Evolutionary conservation across 768 basidiomycete genomes (phyloP), one percentile per base, ranked within the genome.

Genomic region (Termitomyces titanicus): DNA sequence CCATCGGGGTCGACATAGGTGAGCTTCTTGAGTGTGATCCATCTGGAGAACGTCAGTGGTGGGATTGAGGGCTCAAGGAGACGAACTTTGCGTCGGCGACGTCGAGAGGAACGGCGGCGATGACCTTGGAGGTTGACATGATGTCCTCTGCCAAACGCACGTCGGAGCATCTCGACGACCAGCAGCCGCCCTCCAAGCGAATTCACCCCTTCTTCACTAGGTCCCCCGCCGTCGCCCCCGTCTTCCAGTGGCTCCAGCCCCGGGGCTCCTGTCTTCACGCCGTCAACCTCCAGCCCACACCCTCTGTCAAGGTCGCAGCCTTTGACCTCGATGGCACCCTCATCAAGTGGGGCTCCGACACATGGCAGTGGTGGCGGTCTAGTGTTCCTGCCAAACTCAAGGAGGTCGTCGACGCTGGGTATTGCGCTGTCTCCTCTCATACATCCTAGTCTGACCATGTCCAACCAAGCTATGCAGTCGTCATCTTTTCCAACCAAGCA

Each of bases 271-370:
- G 78, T 67, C 66, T 79, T 33, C 70, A 79, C 55, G 78, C 67
- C 11, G 56, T 71, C 44, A 72, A 79, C 55, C 65, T 73, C 5
- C 59, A 66, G 0, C 85, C 85, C 0, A 64, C 69, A 12, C 70
- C 74, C 8, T 71, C 69, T 1, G 34, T 74, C n/a, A 88, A 85
- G 60, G 80, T 93, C 31, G 88, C 90, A 10, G 80, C 85, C 12
- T 89, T 94, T 58, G 94, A 97, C 67, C 73, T 97, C 22, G 94
- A 97, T 65, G 92, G 90, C 3, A 94, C 92, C 0, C 62, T 95
- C 56, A 93, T 97, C 66, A 88, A 85, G 60, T 68, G 67, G n/a
- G 58, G 67, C 20, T 60, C 73, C 45, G 64, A 67, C 1, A 65
- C 66, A 34, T 84, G 86, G 81, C 71, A 81, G 52, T 92, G 92